A percentile compares a stretch with the other conserved stretches of the same genome.
These are phyloP conservation scores for Fusarium torreyae DNA, from an alignment of 2,329 filamentous ascomycete genomes.

Conservation along the genomic window DNA sequence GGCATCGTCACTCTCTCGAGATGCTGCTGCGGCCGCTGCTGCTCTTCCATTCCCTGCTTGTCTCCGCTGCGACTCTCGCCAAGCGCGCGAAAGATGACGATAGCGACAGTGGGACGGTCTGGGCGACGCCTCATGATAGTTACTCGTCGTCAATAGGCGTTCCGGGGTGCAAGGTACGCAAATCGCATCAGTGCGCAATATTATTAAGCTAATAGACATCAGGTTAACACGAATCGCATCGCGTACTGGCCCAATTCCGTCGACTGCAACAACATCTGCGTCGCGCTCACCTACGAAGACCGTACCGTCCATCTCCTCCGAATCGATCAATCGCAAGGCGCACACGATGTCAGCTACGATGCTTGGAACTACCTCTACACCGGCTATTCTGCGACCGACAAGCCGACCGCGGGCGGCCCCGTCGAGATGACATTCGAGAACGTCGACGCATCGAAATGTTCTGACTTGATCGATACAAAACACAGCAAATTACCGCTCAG, in stretches of 20 bases:
- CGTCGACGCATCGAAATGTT: constrained; percentile 63
- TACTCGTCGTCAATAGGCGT: constrained; percentile 73
- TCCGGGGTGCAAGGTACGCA: constrained; percentile 67
- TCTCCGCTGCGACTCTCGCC: constrained; percentile 8
- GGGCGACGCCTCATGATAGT: constrained; percentile 68
- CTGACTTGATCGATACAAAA: constrained; percentile 62
- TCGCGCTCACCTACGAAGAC: constrained; percentile 64
- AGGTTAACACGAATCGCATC: constrained; percentile 70
- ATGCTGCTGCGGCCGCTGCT: constrained; percentile 30
- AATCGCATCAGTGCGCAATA: too few relatives aligned
- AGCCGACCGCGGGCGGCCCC: constrained; percentile 64
- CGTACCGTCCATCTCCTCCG: constrained; percentile 71
- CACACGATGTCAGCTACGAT: constrained; percentile 73
- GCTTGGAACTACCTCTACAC: constrained; percentile 73
- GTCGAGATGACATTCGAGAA: constrained; percentile 64
- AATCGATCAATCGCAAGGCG: constrained; percentile 70
- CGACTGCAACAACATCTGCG: constrained; percentile 70
- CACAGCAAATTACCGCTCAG: constrained; percentile 59
- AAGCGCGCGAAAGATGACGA: constrained; percentile 8
- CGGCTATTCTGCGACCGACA: constrained; percentile 61
- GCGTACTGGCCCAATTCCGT: constrained; percentile 72
- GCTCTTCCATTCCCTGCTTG: constrained; percentile 30
- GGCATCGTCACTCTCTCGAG: constrained; percentile 14
- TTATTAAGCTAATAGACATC: not conserved
- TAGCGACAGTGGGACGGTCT: constrained; percentile 46